Conservation (phyloP, 2,329 filamentous ascomycete genomes). For the Fusarium caatingaense region DNA sequence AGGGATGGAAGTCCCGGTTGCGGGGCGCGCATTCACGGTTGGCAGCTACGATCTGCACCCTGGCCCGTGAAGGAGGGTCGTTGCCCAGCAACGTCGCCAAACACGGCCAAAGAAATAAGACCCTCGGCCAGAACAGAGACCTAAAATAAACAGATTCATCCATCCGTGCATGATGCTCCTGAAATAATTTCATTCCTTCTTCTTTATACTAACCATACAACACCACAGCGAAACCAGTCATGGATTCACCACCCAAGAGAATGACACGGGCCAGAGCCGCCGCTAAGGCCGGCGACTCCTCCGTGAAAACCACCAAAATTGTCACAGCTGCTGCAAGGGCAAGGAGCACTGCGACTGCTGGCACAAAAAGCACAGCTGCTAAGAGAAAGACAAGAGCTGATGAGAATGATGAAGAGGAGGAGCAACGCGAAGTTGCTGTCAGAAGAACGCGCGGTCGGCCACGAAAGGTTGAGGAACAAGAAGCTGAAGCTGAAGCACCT, state of each 20-base stretch:
- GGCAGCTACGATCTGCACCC: constrained; percentile 37
- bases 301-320: constrained; percentile 57
- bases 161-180: constrained; percentile 45
- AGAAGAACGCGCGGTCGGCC: constrained; percentile 56
- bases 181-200: constrained; percentile 30
- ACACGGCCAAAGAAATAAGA: constrained; percentile 43
- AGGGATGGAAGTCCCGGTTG: constrained; percentile 21
- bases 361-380: constrained; percentile 51
- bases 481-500: constrained; percentile 36
- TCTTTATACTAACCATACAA: constrained; percentile 43
- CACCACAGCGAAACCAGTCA: constrained; percentile 47
- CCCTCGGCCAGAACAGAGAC: constrained; percentile 19
- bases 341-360: constrained; percentile 53
- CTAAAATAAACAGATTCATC: constrained; percentile 40
- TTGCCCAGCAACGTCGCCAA: constrained; percentile 47
- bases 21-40: constrained; percentile 30
- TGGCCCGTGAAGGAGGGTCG: constrained; percentile 29
- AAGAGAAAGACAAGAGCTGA: constrained; percentile 66
- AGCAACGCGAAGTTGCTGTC: constrained; percentile 48
- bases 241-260: constrained; percentile 71
- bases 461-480: constrained; percentile 55
- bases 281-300: constrained; percentile 55
- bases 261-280: constrained; percentile 65
- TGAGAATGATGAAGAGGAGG: constrained; percentile 61
- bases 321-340: constrained; percentile 63